phyloP scores from a whole-genome alignment of 371 early-diverging fungal species.

The Mucor plumbeus region DNA sequence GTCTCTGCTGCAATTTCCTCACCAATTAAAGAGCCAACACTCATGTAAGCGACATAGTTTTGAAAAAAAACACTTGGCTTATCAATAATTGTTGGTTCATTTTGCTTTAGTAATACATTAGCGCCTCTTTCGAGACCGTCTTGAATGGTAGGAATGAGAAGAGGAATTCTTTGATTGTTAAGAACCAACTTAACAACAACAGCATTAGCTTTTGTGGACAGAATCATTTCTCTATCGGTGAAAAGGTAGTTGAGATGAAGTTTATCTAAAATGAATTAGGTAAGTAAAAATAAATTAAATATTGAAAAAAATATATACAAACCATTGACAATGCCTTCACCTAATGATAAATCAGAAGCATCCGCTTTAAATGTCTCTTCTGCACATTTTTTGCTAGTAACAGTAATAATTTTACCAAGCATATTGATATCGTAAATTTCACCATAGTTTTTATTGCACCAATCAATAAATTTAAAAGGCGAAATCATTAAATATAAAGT shows the following conservation, averaged over 20 bases:
- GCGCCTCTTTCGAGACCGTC: constrained; percentile 30
- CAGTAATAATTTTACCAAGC: constrained; percentile 30
- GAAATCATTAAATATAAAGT: constrained; percentile 31
- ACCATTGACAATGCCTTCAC: constrained; percentile 40
- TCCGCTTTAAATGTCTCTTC: constrained; percentile 42
- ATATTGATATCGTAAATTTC: constrained; percentile 37
- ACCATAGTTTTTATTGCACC: constrained; percentile 42
- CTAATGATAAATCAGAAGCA: constrained; percentile 28
- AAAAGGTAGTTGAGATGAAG: constrained; percentile 41
- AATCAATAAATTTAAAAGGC: constrained; percentile 36
- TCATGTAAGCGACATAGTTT: constrained; percentile 45
- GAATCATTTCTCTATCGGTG: constrained; percentile 28
- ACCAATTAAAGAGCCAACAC: constrained; percentile 42
- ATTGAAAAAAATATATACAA: neutral
- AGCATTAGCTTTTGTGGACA: constrained; percentile 40
- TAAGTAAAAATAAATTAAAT: neutral
- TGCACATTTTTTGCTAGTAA: constrained; percentile 30
- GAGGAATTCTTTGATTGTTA: constrained; percentile 23
- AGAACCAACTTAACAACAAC: constrained; percentile 29
- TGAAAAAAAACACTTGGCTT: constrained; percentile 35
- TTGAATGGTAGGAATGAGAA: constrained; percentile 27
- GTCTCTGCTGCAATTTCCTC: constrained; percentile 31
- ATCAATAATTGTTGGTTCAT: constrained; percentile 11
- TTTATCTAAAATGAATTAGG: constrained; percentile 22
- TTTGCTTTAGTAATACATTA: constrained; percentile 13